Evolutionary conservation across 2,329 filamentous ascomycete species (phyloP), one percentile per base, ranked within the genome.

Genomic region (Sporothrix globosa): DNA sequence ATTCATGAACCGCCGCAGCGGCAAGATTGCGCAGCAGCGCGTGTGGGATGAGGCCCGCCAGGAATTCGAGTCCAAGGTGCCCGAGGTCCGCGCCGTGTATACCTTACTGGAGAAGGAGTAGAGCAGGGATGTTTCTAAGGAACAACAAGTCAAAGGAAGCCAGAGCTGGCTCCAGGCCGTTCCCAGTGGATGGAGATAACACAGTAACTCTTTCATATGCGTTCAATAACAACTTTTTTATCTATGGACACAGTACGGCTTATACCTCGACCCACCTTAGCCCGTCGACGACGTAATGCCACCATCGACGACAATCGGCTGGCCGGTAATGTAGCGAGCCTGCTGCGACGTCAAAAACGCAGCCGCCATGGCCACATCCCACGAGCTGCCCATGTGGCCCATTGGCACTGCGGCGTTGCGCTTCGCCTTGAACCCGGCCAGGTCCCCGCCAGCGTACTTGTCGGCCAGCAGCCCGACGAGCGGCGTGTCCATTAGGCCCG

Each of bases 1-100:
- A 17, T 81, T 80, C 70, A 80, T 80, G 77, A 70, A 75, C 56
- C 75, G 79, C 30, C 70, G 72, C 72, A 77, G 75, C 52, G 76
- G 76, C 27, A 73, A 34, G 4, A 39, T 39, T 3, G 75, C 75
- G 9, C 76, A 77, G 73, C 13, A 75, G 69, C 73, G 69, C 7
- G 76, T 77, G 21, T 78, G 76, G 76, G 71, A 76, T 10, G 76
- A 78, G 71, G 72, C 74, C 5, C 72, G 73, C 34, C 50, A 30
- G 3, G 76, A 77, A 67, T 74, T 78, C 44, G 76, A 76, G 71
- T 70, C 71, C 41, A 78, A 77, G 67, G 76, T 74, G 21, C 76
- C 76, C 2, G 76, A 77, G 65, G 71, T 76, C 41, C 74, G 75
- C 67, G 65, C 69, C 7, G 72, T 77, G 14, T 77, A 74, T 70